phyloP scores from a whole-genome alignment of 768 basidiomycete genomes.

The Tephrocybe sp. region DNA sequence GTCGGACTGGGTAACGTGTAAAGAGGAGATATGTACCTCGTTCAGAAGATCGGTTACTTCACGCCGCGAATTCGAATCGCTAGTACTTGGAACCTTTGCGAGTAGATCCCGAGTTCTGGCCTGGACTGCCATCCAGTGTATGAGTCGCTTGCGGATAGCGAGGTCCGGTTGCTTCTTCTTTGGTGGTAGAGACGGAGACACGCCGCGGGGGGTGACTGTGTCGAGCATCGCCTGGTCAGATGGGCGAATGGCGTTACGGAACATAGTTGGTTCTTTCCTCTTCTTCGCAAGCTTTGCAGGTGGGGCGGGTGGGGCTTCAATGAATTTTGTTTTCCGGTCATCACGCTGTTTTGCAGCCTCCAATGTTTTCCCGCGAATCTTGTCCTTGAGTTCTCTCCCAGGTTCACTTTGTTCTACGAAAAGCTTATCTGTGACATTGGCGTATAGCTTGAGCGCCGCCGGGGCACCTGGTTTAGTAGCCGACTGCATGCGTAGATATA shows the following conservation, averaged over 20 bases:
- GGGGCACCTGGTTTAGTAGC: slow-evolving; percentile 16
- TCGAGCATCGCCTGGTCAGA: slow-evolving; percentile 27
- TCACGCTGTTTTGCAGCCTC: slow-evolving; percentile 42
- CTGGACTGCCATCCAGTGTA: slow-evolving; percentile 51
- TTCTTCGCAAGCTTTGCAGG: slow-evolving; percentile 35
- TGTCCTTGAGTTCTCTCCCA: slow-evolving; percentile 42
- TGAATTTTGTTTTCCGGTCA: slow-evolving; percentile 46
- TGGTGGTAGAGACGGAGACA: slow-evolving; percentile 28
- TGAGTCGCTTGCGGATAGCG: slow-evolving; percentile 41
- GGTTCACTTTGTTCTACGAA: slow-evolving; percentile 60
- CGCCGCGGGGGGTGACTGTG: slow-evolving; percentile 25
- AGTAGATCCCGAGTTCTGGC: slow-evolving; percentile 53
- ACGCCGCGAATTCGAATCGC: slow-evolving; percentile 31
- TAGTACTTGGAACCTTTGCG: slow-evolving; percentile 46
- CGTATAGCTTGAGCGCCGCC: slow-evolving; percentile 70
- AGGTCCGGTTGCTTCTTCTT: slow-evolving; percentile 18
- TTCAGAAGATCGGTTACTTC: slow-evolving; percentile 50
- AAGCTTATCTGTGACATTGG: slow-evolving; percentile 74
- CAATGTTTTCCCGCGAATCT: slow-evolving; percentile 45
- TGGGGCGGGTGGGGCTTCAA: slow-evolving; percentile 47
- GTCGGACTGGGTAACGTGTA: no score
- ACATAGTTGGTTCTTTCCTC: slow-evolving; percentile 36
- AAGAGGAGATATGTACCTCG: no score
- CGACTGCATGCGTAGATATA: slow-evolving; percentile 75
- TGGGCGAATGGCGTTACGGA: slow-evolving; percentile 37